These are phyloP conservation scores for Wickerhamiella siamensis DNA, from an alignment of 805 yeast genomes.

Conservation along the genomic window DNA sequence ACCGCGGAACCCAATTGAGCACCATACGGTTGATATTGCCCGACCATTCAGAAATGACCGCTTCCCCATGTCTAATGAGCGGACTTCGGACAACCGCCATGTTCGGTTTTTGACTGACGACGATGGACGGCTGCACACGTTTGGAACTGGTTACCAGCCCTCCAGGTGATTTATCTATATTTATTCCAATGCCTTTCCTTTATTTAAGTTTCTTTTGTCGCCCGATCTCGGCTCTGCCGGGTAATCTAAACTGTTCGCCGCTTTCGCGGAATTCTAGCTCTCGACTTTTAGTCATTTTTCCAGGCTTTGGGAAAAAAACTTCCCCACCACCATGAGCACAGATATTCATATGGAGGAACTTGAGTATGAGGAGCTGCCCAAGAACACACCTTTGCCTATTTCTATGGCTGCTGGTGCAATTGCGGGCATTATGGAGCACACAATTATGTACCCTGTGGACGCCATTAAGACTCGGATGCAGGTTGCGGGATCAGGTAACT, in stretches of 20 bases:
- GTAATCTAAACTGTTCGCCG: too few relatives aligned
- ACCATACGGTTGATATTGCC: not conserved
- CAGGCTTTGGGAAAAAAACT: not conserved
- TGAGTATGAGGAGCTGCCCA: conserved; percentile 88
- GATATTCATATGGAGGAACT: conserved; percentile 9
- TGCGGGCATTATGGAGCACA: conserved; percentile 98
- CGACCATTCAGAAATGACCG: not conserved
- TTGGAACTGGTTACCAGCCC: not conserved
- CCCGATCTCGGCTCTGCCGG: not conserved
- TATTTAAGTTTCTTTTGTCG: too few relatives aligned
- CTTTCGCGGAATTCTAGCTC: too few relatives aligned
- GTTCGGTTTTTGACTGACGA: not conserved
- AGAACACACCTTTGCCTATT: conserved; percentile 64
- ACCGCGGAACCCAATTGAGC: too few relatives aligned
- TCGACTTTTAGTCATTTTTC: not conserved
- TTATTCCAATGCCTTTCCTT: too few relatives aligned
- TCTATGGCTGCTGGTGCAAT: conserved; percentile 89
- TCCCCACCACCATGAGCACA: not conserved
- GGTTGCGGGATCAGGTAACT: conserved; percentile 27
- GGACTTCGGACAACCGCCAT: not conserved
- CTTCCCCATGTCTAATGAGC: not conserved
- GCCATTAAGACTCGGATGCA: conserved; percentile 96
- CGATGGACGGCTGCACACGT: not conserved
- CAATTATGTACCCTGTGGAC: conserved; percentile 92
- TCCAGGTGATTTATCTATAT: not conserved